phyloP scores from a whole-genome alignment of 148 eudicot species.

The Silene conica region DNA sequence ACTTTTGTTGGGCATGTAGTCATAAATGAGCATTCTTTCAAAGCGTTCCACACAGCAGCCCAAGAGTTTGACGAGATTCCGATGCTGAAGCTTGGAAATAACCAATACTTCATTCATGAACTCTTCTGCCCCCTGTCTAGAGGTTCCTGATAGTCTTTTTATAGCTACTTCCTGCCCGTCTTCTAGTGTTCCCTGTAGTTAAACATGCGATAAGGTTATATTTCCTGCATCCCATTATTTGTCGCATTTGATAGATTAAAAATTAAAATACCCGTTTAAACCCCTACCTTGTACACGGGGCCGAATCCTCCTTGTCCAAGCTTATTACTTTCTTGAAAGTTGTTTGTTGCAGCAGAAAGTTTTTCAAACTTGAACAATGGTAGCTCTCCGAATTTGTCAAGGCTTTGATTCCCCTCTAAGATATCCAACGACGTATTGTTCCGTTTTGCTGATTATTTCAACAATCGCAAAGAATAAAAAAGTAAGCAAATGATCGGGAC shows the following conservation, averaged over 20 bases:
- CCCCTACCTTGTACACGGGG: no score
- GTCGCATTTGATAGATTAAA: no score
- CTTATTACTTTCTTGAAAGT: conserved; percentile 27
- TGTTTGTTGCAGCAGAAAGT: conserved; percentile 26
- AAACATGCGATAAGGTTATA: no score
- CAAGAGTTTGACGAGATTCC: conserved; percentile 38
- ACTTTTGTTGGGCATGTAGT: conserved; percentile 36
- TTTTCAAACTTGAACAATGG: conserved; percentile 25
- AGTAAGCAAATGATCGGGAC: no score
- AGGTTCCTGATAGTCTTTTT: conserved; percentile 28
- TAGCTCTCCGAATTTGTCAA: conserved; percentile 19
- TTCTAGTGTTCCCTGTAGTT: conserved; percentile 26
- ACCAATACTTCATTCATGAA: conserved; percentile 36
- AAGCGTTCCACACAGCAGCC: conserved; percentile 36
- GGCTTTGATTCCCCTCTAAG: neutral
- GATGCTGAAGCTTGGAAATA: conserved; percentile 39
- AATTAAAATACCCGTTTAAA: no score
- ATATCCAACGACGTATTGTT: neutral
- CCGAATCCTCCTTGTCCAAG: conserved; percentile 52
- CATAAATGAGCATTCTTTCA: conserved; percentile 31
- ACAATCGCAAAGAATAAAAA: no score
- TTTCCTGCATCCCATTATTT: no score
- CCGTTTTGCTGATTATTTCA: neutral
- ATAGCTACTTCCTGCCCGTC: conserved; percentile 35
- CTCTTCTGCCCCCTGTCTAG: conserved; percentile 34